Conservation (phyloP, 2,329 filamentous ascomycete species). For the Chaetomium globosum region DNA sequence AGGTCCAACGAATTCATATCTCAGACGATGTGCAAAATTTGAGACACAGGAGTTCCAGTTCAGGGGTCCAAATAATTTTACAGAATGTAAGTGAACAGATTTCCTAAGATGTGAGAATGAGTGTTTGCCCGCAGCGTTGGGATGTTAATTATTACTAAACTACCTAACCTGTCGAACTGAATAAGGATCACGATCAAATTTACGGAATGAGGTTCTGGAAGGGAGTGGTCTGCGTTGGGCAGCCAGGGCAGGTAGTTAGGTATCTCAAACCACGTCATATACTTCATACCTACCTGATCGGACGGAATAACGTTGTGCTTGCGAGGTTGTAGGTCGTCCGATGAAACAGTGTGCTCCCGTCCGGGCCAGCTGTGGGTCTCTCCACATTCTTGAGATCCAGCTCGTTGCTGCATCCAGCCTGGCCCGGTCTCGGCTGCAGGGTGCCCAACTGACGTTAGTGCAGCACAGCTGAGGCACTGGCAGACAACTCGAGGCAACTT, state of each 20-base stretch:
- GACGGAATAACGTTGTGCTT: neutral
- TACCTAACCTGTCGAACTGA: neutral
- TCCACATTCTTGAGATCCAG: constrained; percentile 3
- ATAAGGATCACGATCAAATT: neutral
- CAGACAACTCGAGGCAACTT: neutral
- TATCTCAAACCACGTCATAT: neutral
- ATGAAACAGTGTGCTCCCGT: neutral
- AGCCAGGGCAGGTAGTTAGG: neutral
- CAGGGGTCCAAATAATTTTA: neutral
- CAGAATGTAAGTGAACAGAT: neutral
- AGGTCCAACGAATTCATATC: neutral
- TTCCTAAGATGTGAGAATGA: neutral
- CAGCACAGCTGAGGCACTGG: neutral
- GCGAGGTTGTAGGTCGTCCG: constrained; percentile 7
- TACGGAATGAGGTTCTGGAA: neutral
- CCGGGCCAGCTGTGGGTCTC: neutral
- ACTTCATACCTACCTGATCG: too few species aligned
- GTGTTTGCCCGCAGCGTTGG: neutral
- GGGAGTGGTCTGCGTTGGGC: neutral
- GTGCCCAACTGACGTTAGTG: neutral
- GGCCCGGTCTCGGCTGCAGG: constrained; percentile 11
- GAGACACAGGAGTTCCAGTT: neutral
- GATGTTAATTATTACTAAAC: neutral
- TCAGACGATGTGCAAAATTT: neutral
- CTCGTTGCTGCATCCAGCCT: neutral